These are phyloP conservation scores for Malassezia restricta DNA, from an alignment of 1,284 basidiomycete species.

Conservation along the genomic window DNA sequence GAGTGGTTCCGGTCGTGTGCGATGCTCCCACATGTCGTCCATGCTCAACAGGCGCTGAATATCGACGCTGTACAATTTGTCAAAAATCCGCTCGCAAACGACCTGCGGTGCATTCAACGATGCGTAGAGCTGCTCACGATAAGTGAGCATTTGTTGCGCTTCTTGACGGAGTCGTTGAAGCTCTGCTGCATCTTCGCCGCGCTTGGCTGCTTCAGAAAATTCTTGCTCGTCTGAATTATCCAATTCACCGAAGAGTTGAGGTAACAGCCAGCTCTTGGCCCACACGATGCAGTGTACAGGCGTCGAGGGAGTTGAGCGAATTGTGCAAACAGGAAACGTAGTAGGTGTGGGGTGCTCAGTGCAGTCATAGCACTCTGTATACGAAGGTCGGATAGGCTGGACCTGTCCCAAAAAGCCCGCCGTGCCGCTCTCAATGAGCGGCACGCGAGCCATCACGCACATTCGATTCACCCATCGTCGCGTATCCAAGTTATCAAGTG, in stretches of 20 bases:
- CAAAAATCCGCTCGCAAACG: constrained; percentile 64
- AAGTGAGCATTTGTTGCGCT: constrained; percentile 70
- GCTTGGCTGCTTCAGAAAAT: constrained; percentile 69
- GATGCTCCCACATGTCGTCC: constrained; percentile 94
- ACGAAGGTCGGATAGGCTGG: constrained; percentile 49
- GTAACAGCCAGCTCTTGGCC: constrained; percentile 95
- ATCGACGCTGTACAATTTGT: constrained; percentile 82
- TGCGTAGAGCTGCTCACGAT: constrained; percentile 52
- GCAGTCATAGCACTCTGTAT: constrained; percentile 43
- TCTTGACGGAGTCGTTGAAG: constrained; percentile 80
- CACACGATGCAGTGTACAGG: constrained; percentile 98
- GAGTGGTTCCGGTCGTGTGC: constrained; percentile 66
- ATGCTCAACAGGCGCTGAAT: constrained; percentile 78
- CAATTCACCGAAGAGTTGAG: constrained; percentile 69
- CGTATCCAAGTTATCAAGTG: constrained; percentile 66
- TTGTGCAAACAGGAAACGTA: constrained; percentile 94
- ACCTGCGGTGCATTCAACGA: constrained; percentile 29
- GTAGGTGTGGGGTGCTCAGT: constrained; percentile 68
- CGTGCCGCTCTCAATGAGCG: constrained; percentile 89
- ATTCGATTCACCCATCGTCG: constrained; percentile 64
- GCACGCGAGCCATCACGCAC: constrained; percentile 81
- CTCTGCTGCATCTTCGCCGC: constrained; percentile 82
- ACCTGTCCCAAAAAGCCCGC: constrained; percentile 79
- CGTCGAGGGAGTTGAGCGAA: constrained; percentile 88
- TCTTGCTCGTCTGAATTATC: constrained; percentile 67